Conservation (phyloP, 2,329 filamentous ascomycete genomes). For the Arachnomyces sp. region DNA sequence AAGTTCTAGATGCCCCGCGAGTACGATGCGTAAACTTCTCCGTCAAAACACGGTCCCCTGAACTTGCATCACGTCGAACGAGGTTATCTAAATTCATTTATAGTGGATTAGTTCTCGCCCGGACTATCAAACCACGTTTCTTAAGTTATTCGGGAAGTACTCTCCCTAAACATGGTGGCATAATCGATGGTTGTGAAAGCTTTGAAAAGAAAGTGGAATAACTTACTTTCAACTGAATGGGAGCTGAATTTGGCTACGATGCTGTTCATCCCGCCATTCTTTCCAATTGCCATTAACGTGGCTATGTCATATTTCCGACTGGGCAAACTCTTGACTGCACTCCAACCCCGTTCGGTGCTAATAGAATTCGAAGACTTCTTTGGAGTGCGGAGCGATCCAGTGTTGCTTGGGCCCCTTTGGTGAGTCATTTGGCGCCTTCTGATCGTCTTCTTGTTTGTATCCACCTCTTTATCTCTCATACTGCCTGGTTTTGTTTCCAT, state of each 20-base stretch:
- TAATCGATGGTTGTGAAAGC: too few relatives aligned
- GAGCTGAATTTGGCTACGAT: conserved; percentile 18
- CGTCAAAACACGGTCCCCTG: conserved; percentile 15
- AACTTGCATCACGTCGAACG: conserved; percentile 7
- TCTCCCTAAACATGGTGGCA: neutral
- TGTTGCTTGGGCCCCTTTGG: too few relatives aligned
- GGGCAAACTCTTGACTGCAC: too few relatives aligned
- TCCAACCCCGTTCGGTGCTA: too few relatives aligned
- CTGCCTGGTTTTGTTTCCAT: too few relatives aligned
- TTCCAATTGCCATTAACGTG: conserved; percentile 29
- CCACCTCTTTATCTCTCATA: too few relatives aligned
- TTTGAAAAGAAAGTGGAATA: too few relatives aligned
- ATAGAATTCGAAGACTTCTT: too few relatives aligned
- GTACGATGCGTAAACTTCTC: conserved; percentile 21
- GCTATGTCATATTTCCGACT: conserved; percentile 24
- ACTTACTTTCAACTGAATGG: conserved; percentile 26
- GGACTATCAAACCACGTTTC: neutral
- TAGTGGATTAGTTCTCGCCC: neutral
- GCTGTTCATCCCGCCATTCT: conserved; percentile 18
- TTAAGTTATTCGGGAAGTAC: neutral
- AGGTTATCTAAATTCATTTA: conserved; percentile 17
- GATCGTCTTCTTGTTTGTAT: too few relatives aligned
- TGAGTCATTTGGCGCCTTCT: too few relatives aligned
- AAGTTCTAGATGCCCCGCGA: conserved; percentile 16
- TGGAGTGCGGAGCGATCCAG: too few relatives aligned